A percentile compares a stretch with the other conserved stretches of the same genome.
Evolutionary conservation across 306 rosid species (phyloP).

Genomic region (Begonia masoniana): DNA sequence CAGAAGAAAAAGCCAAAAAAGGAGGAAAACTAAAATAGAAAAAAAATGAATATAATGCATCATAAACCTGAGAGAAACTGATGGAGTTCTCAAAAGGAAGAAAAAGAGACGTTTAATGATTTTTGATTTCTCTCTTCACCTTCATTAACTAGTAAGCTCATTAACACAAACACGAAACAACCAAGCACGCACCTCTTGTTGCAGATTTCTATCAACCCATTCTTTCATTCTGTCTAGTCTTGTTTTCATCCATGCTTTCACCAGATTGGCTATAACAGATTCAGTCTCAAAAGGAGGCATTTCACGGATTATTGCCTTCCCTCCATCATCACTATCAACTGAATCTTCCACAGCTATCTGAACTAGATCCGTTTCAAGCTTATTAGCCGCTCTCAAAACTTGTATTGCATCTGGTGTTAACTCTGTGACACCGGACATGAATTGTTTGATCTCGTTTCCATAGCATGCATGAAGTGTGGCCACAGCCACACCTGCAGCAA

Average conservation of each 20-base stretch:
- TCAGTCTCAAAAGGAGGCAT: constrained; percentile 98
- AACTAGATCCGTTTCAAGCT: constrained; percentile 97
- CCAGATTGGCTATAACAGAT: constrained; percentile 84
- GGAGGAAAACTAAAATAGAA: too few species aligned
- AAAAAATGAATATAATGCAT: too few species aligned
- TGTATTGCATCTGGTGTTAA: constrained; percentile 95
- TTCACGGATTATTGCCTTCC: constrained; percentile 96
- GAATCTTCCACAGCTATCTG: constrained; percentile 92
- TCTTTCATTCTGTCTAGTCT: constrained; percentile 84
- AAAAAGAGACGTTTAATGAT: too few species aligned
- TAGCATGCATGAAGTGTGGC: constrained; percentile 94
- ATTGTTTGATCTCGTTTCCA: constrained; percentile 84
- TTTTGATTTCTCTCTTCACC: too few species aligned
- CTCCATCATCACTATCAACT: constrained; percentile 94
- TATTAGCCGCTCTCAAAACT: constrained; percentile 87
- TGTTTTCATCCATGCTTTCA: constrained; percentile 77
- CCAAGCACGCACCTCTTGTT: constrained; percentile 74
- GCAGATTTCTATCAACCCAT: constrained; percentile 90
- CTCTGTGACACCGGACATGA: constrained; percentile 64
- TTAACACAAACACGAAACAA: too few species aligned
- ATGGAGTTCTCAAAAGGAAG: too few species aligned
- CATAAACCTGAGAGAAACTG: too few species aligned
- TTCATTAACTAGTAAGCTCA: too few species aligned
- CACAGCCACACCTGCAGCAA: constrained; percentile 92
- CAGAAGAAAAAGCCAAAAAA: too few species aligned